phyloP scores from a whole-genome alignment of 805 yeast genomes.

The Alloascoidea africana region DNA sequence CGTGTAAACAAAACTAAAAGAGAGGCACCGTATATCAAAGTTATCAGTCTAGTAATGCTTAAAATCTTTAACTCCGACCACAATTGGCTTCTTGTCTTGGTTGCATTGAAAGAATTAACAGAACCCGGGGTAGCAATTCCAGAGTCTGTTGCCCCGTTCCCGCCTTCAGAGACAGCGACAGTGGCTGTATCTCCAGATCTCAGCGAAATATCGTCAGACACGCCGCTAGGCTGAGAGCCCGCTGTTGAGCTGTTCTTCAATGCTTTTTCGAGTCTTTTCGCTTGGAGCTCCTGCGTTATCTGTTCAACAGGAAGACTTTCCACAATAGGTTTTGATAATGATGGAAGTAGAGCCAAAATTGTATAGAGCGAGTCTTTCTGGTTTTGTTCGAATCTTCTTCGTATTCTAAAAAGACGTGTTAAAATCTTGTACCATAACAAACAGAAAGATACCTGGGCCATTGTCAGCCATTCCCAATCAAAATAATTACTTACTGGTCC shows the following conservation, averaged over 20 bases:
- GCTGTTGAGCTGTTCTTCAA: slow-evolving; percentile 9
- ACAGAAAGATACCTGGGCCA: slow-evolving; percentile 2
- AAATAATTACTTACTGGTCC: slow-evolving; percentile 23
- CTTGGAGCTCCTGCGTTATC: slow-evolving; percentile 54
- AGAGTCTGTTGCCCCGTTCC: neutral
- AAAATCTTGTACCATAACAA: slow-evolving; percentile 3
- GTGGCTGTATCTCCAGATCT: slow-evolving; percentile 22
- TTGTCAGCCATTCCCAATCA: slow-evolving; percentile 4
- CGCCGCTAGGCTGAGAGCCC: slow-evolving; percentile 2
- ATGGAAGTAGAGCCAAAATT: slow-evolving; percentile 68
- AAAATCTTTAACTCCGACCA: slow-evolving; percentile 75
- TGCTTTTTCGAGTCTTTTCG: slow-evolving; percentile 28
- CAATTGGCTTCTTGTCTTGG: slow-evolving; percentile 43
- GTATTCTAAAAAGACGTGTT: slow-evolving; percentile 22
- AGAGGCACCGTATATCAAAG: slow-evolving; percentile 54
- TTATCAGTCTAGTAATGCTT: slow-evolving; percentile 58
- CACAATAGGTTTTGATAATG: slow-evolving; percentile 48
- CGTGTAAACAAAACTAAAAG: slow-evolving; percentile 66
- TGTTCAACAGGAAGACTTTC: slow-evolving; percentile 54
- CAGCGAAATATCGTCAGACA: slow-evolving; percentile 25
- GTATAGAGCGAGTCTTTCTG: slow-evolving; percentile 84
- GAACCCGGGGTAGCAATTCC: neutral
- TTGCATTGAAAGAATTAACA: slow-evolving; percentile 11
- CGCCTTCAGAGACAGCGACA: neutral
- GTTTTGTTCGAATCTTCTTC: slow-evolving; percentile 77